A percentile compares a stretch with the other conserved stretches of the same genome.
These are phyloP conservation scores for Phytopythium mirpurense DNA, from an alignment of 352 stramenopile species.

Conservation along the genomic window DNA sequence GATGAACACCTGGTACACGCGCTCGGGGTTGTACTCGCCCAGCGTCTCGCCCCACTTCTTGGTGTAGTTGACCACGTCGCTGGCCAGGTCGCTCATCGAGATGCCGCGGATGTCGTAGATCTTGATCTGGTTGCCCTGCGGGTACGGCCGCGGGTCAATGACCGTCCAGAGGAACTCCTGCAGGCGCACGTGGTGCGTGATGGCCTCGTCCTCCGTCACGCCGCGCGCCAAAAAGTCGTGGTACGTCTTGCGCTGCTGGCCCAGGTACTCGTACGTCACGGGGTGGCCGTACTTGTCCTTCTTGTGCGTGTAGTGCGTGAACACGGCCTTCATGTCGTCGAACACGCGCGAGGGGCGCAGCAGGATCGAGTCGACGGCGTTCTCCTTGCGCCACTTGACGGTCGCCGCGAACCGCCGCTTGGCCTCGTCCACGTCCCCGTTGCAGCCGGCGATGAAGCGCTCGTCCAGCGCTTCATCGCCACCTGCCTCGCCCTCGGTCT, in stretches of 20 bases:
- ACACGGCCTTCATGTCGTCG: constrained; percentile 54
- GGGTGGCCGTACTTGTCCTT: constrained; percentile 53
- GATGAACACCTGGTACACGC: constrained; percentile 68
- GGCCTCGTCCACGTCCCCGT: constrained; percentile 62
- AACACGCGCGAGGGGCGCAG: constrained; percentile 49
- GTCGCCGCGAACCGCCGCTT: constrained; percentile 57
- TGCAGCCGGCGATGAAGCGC: constrained; percentile 62
- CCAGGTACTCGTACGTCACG: constrained; percentile 53
- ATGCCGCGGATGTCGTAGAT: constrained; percentile 76
- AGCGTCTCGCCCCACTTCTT: constrained; percentile 57
- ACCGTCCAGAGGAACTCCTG: constrained; percentile 73
- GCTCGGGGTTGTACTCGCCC: constrained; percentile 72
- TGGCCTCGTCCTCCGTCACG: constrained; percentile 49
- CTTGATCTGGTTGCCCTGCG: constrained; percentile 60
- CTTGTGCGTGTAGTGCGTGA: constrained; percentile 63
- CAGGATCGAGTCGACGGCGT: constrained; percentile 68
- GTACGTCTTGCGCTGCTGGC: constrained; percentile 52
- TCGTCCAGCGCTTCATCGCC: constrained; percentile 25
- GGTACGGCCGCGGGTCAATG: constrained; percentile 51
- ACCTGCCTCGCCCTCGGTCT: constrained; percentile 19
- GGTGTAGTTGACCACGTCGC: constrained; percentile 64
- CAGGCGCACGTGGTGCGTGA: constrained; percentile 59
- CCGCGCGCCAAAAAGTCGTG: constrained; percentile 50
- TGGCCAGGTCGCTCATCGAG: constrained; percentile 62
- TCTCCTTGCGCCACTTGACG: constrained; percentile 60